Percentiles rank a stretch among this genome's conserved stretches.
These are phyloP conservation scores for Pouteria campechiana DNA, from an alignment of 179 eudicot genomes.

Conservation along the genomic window DNA sequence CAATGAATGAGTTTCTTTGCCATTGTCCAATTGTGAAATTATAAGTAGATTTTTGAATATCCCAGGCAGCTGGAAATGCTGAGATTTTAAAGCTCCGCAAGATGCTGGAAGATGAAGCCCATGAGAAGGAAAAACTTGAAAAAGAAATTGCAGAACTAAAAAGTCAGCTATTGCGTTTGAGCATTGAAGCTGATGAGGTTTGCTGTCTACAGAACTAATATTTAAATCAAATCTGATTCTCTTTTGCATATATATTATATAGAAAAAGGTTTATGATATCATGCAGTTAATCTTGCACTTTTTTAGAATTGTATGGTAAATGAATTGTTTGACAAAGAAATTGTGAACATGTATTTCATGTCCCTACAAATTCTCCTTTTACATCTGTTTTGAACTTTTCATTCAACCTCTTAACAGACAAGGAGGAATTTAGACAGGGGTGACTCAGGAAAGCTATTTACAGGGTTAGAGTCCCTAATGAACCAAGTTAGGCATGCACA, in stretches of 20 bases:
- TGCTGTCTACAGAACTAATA: not conserved
- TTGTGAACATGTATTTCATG: no score
- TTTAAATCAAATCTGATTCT: not conserved
- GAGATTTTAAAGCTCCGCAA: conserved; percentile 48
- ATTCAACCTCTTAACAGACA: conserved; percentile 30
- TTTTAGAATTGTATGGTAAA: no score
- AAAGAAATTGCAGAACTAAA: conserved; percentile 61
- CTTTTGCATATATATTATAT: no score
- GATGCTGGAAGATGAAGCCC: conserved; percentile 68
- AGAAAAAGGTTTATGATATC: no score
- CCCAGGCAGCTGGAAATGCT: conserved; percentile 60
- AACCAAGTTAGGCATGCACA: conserved; percentile 48
- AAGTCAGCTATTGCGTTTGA: conserved; percentile 65
- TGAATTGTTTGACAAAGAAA: no score
- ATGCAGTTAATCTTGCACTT: no score
- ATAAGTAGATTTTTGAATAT: conserved; percentile 14
- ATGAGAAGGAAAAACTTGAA: conserved; percentile 66
- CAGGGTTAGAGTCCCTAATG: conserved; percentile 30
- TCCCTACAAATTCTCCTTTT: no score
- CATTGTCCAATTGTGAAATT: conserved; percentile 1
- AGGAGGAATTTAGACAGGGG: conserved; percentile 43
- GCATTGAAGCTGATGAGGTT: conserved; percentile 78
- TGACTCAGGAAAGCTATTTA: conserved; percentile 38
- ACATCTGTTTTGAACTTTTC: no score
- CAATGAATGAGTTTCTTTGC: not conserved